Evolutionary conservation across 2,329 filamentous ascomycete genomes (phyloP), one percentile per base, ranked within the genome.

Genomic region (Verticillium longisporum): DNA sequence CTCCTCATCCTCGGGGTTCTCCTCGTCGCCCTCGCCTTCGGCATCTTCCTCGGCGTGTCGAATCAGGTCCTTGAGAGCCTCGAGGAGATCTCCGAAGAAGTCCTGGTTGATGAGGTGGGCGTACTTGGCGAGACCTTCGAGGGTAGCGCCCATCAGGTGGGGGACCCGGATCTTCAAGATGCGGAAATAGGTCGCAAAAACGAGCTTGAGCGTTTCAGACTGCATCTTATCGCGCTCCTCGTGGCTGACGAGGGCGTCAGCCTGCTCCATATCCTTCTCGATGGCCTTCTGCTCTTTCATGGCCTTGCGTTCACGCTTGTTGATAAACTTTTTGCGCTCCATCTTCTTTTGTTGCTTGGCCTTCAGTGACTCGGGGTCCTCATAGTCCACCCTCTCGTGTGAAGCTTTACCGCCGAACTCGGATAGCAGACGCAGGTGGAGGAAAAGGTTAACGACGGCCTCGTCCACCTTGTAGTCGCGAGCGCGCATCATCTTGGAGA

Each of bases 81-180:
- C 95, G 11, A 99, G 84, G 34, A 99, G 82, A 71, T 99, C 95
- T 33, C 94, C 95, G 69, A 99, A 99, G 80, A 99, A 98, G 72
- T 99, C 92, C 71, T 99, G 92, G 77, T 99, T 99, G 81, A 99
- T 99, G 62, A 99, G 83, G 73, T 97, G 95, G 3, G 93, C 88
- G 72, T 96, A 99, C 71, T 92, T 92, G 58, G 94, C 93, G 26
- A 99, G 79, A 33, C 95, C 95, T 78, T 98, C 95, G 5, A 99
- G 83, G 0, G 97, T 93, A 14, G 94, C 93, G n/a, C 95, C 95
- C 91, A 97, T 98, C 18, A 99, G 84, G 66, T 89, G 86, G 14
- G 91, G 88, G 31, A 86, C 83, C 32, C 92, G 87, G 60, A 87
- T 82, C 78, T 98, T 98, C 54, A 99, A 79, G 60, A 98, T 94